phyloP scores from a whole-genome alignment of 768 basidiomycete species.

The Neoboletus brunneissimus region DNA sequence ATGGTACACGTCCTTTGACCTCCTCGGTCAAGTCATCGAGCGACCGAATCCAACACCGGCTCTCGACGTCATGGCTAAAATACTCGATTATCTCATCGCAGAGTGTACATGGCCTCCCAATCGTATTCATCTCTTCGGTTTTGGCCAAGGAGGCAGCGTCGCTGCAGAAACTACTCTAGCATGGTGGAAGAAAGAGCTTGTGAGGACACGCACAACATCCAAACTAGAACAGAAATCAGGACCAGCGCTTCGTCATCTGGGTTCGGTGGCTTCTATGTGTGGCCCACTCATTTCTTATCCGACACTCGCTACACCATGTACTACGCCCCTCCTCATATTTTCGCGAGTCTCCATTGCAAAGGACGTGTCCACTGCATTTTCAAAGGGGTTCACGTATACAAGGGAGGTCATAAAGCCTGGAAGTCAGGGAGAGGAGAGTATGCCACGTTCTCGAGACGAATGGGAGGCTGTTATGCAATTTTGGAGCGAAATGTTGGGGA shows the following conservation, averaged over 20 bases:
- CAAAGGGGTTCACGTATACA: slow-evolving; percentile 55
- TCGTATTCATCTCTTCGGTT: slow-evolving; percentile 85
- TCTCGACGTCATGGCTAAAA: slow-evolving; percentile 50
- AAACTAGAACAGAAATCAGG: slow-evolving; percentile 7
- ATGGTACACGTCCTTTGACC: slow-evolving; percentile 84
- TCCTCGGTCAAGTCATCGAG: slow-evolving; percentile 66
- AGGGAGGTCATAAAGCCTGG: slow-evolving; percentile 48
- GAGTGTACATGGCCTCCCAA: slow-evolving; percentile 64
- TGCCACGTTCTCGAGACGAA: slow-evolving; percentile 74
- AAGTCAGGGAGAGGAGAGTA: slow-evolving; percentile 43
- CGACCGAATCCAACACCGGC: slow-evolving; percentile 73
- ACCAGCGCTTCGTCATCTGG: slow-evolving; percentile 40
- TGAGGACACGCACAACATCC: slow-evolving; percentile 1
- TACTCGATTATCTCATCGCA: slow-evolving; percentile 54
- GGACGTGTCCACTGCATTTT: slow-evolving; percentile 50
- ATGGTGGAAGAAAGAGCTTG: slow-evolving; percentile 47
- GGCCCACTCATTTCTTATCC: slow-evolving; percentile 81
- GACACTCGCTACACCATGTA: slow-evolving; percentile 47
- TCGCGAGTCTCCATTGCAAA: slow-evolving; percentile 49
- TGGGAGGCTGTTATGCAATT: slow-evolving; percentile 86
- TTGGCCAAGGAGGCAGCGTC: slow-evolving; percentile 81
- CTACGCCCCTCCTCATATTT: slow-evolving; percentile 62
- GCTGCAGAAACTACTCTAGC: slow-evolving; percentile 63
- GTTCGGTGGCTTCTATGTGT: slow-evolving; percentile 63
- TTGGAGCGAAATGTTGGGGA: slow-evolving; percentile 69